Conservation (phyloP, 202 grass and related monocot species). For the Panicum hallii region DNA sequence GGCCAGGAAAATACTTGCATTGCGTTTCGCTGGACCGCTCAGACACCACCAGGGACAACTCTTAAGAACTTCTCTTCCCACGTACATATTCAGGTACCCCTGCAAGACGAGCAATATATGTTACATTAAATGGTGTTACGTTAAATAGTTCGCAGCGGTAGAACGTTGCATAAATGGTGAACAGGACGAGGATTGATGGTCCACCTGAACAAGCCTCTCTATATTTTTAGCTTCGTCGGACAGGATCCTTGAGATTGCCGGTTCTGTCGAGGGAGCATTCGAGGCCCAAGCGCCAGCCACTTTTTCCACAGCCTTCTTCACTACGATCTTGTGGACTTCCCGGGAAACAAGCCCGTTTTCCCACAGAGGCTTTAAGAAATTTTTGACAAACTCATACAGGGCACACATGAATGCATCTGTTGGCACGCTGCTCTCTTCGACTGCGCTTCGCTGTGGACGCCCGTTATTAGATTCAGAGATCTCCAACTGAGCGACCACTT, state of each 20-base stretch:
- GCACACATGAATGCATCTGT: constrained; percentile 46
- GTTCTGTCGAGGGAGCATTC: constrained; percentile 39
- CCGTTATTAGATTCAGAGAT: constrained; percentile 48
- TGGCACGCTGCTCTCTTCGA: constrained; percentile 20
- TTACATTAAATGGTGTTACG: background rate
- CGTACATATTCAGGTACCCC: constrained; percentile 49
- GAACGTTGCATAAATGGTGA: background rate
- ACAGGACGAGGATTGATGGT: background rate
- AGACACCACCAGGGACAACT: background rate
- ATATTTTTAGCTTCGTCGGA: constrained; percentile 38
- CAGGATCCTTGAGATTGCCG: constrained; percentile 32
- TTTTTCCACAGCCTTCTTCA: constrained; percentile 59
- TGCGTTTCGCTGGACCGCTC: constrained; percentile 9
- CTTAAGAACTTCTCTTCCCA: constrained; percentile 48
- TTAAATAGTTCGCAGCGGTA: no score
- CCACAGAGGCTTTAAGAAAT: constrained; percentile 51
- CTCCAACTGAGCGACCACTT: constrained; percentile 16
- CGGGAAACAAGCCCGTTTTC: constrained; percentile 48
- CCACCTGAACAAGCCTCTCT: constrained; percentile 55
- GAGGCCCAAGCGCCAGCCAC: constrained; percentile 39
- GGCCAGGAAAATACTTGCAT: background rate
- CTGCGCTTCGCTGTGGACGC: background rate
- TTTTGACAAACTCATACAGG: constrained; percentile 48
- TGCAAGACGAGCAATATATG: constrained; percentile 21
- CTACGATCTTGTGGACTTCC: constrained; percentile 51